A percentile compares a stretch with the other conserved stretches of the same genome.
These are phyloP conservation scores for Arthrobotrys musiformis DNA, from an alignment of 2,329 filamentous ascomycete genomes.

Conservation along the genomic window DNA sequence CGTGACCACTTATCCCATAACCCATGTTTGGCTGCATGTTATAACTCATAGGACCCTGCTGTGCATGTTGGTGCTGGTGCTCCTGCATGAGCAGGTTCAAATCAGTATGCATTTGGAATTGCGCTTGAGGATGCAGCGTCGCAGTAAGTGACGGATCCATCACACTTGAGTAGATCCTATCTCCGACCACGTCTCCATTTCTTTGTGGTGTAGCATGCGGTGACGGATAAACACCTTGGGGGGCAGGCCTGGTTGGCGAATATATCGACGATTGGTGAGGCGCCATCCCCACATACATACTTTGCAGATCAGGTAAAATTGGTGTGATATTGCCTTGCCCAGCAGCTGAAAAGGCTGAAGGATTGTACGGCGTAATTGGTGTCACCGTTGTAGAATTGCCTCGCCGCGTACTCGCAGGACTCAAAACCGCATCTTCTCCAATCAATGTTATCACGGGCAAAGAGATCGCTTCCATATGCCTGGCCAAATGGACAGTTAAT, in stretches of 20 bases:
- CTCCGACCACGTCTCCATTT: slow-evolving; percentile 49
- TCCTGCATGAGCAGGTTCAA: slow-evolving; percentile 51
- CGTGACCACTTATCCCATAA: slow-evolving; percentile 36
- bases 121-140: slow-evolving; percentile 31
- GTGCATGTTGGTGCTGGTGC: slow-evolving; percentile 36
- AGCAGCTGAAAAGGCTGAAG: slow-evolving; percentile 27
- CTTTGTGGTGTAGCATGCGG: slow-evolving; percentile 46
- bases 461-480: slow-evolving; percentile 93
- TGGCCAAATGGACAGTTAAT: slow-evolving; percentile 88
- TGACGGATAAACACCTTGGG: slow-evolving; percentile 38
- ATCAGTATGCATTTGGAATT: slow-evolving; percentile 45
- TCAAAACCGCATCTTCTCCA: slow-evolving; percentile 63
- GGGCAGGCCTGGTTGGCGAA: slow-evolving; percentile 49
- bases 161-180: slow-evolving; percentile 33
- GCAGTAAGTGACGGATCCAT: slow-evolving; percentile 43
- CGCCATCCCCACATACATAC: slow-evolving; percentile 41
- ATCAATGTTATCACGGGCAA: slow-evolving; percentile 76
- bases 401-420: slow-evolving; percentile 48
- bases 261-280: slow-evolving; percentile 34
- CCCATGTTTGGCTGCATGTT: slow-evolving; percentile 36
- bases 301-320: slow-evolving; percentile 34
- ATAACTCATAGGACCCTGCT: slow-evolving; percentile 39
- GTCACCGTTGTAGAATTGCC: slow-evolving; percentile 50
- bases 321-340: slow-evolving; percentile 38
- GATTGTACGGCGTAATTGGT: slow-evolving; percentile 52